These are phyloP conservation scores for Nicotiana noctiflora DNA, from an alignment of 257 asterid species.

Conservation along the genomic window DNA sequence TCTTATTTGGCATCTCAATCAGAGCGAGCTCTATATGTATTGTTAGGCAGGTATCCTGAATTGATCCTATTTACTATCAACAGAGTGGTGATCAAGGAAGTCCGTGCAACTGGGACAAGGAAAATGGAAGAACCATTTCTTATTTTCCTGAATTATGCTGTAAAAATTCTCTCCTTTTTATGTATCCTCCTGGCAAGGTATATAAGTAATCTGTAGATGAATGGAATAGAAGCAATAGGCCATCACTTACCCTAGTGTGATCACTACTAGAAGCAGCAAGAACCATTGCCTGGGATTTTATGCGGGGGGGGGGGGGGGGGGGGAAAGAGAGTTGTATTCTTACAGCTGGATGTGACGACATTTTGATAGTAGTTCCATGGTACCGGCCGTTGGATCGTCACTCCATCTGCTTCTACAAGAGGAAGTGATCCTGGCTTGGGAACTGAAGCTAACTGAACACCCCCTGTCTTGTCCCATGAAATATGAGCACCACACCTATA, in stretches of 20 bases:
- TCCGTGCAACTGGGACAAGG: not conserved
- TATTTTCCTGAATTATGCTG: not conserved
- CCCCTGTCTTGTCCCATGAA: constrained; percentile 98
- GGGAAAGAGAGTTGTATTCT: constrained; percentile 21
- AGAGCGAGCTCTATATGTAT: not conserved
- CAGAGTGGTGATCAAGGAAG: not conserved
- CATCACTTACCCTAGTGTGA: constrained; percentile 50
- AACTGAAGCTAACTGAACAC: constrained; percentile 71
- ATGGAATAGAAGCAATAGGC: not conserved
- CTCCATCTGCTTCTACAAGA: constrained; percentile 49
- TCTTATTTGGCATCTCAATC: not conserved
- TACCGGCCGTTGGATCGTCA: constrained; percentile 62
- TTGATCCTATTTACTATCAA: not conserved
- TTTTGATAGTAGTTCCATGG: constrained; percentile 97
- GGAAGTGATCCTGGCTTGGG: constrained; percentile 83
- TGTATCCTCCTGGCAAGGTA: not conserved
- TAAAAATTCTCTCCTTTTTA: not conserved
- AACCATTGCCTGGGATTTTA: constrained; percentile 97
- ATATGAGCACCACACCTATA: constrained; percentile 89
- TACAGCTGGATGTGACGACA: constrained; percentile 99
- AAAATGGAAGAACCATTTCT: not conserved
- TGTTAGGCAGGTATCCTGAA: not conserved
- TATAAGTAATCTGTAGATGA: not conserved
- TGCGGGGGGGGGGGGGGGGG: constrained; percentile 18
- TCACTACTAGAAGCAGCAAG: constrained; percentile 83